Evolutionary conservation across 192 early-diverging fungal genomes (phyloP), one percentile per base, ranked within the genome.

Genomic region (Gaertneriomyces semiglobifer): DNA sequence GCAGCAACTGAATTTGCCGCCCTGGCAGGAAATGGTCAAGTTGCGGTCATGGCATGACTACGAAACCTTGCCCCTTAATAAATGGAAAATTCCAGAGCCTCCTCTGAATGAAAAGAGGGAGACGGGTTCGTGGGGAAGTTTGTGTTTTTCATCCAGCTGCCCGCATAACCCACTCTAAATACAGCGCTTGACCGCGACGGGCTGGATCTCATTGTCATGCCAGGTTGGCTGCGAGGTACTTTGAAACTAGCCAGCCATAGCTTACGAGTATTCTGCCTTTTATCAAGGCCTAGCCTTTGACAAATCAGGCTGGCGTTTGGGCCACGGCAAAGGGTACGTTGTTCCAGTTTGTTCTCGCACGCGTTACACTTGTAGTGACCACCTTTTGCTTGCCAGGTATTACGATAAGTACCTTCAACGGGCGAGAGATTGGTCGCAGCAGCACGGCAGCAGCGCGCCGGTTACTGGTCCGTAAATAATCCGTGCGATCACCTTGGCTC

Each of bases 51-150:
- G 72, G 67, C 74, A 86, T 9, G 88, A 89, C 59, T 89, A 75
- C 58, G 45, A 75, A 9, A 69, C 80, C 18, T 62, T 89, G 12
- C 85, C 87, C 9, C 66, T 77, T 25, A 89, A 88, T 65, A 74
- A 60, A n/a, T 89, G 85, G 87, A 75, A 77, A 43, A 89, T 89
- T 62, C 87, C 85, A 10, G 88, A 89, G 55, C 88, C 88, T 25
- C 69, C 47, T 11, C 53, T 68, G 7, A 76, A 81, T 53, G 68
- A 87, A 51, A 39, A 44, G 14, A 55, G 80, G 42, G 82, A 86
- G 56, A 82, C 81, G 55, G 88, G 84, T 88, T 73, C 68, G 48
- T 14, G 52, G 33, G 4, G 45, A 20, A 52, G 6, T 6, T 18
- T 52, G 4, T 5, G n/a, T 6, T 52, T 6, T 6, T 20, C 20